Base-by-base conservation (phyloP, 805 yeast genomes). In the Cyberlindnera mycetangii region DNA sequence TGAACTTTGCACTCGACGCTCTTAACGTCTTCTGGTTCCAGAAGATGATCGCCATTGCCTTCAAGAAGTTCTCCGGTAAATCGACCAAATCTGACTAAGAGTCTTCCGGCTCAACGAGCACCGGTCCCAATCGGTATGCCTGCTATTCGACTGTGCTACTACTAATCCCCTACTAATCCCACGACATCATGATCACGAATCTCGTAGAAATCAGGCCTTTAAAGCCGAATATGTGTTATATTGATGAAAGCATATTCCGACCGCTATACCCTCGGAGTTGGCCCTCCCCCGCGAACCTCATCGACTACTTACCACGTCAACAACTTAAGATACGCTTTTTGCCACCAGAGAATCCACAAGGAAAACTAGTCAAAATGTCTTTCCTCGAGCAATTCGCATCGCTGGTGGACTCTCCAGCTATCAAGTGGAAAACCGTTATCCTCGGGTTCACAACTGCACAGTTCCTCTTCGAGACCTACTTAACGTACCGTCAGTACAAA, bases 1-100 rank as follows among this genome's bases (percentile, higher is more conserved):
- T 87, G 48, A 89, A 90, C 65, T 33, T 79, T 15, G 67, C 78
- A 5, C 74, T 93, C 54, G 80, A 87, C 56, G 47, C 65, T 3
- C 73, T 93, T 58, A 93, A 93, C 63, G 59, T 88, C 22, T 73
- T 73, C 55, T 93, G 99, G 99, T 90, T 93, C 68, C 64, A 70
- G 41, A 90, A 88, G 65, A 93, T 93, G 99, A 58, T 90, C 12
- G 59, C 59, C 31, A 77, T 89, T 44, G 95, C 95, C n/a, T 64
- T 58, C 40, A 81, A 79, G 65, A 74, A 79, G 69, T 51, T 64
- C 31, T 14, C 40, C 9, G 50, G 45, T 4, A 42, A 42, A 32
- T 7, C 44, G 5, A 32, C 32, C 34, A 50, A 50, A 38, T 28
- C 32, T 7, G 40, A 48, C 24, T 48, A 37, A 44, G 12, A 25